Evolutionary conservation across 2,329 filamentous ascomycete genomes (phyloP), one percentile per base, ranked within the genome.

Genomic region (Colletotrichum costaricense): DNA sequence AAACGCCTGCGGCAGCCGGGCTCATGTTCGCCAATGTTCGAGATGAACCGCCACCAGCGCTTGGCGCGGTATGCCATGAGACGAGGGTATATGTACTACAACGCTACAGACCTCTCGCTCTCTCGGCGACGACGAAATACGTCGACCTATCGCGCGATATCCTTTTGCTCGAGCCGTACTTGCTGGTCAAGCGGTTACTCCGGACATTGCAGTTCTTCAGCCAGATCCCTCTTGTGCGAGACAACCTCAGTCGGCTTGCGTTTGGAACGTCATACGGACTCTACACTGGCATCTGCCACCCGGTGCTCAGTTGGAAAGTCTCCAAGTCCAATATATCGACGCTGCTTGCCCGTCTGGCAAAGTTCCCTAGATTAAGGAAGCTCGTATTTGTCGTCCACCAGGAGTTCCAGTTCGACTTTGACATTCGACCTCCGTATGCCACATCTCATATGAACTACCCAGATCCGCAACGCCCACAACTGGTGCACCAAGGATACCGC

Each of bases 21-120:
- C 78, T 87, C 52, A 84, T 85, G 82, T 87, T 87, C 75, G 85
- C 85, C 67, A 86, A 87, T 72, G 77, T 84, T 33, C 84, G 84
- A 69, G 81, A 83, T 69, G 85, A 86, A 72, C 84, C 84, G 33
- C 85, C 85, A 22, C 86, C 86, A 5, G 78, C 82, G 0, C 79
- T 87, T 59, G 83, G 84, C 4, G 80, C 82, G 42, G 85, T 85
- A 30, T 87, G 85, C 68, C 82, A 80, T 35, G 86, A 87, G 77
- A 82, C 85, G 49, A 83, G 86, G 11, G 80, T 80, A 62, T 82
- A 85, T 22, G 84, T 85, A 14, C 77, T 86, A 38, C 82, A 82
- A 59, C 82, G 81, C 66, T 87, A 87, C 78, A 82, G 82, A 66
- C 84, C 85, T 14, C 79, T 87, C 59, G 83, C 80, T 1, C 81